These are phyloP conservation scores for Pseudopyricularia javanii DNA, from an alignment of 2,329 filamentous ascomycete genomes.

Conservation along the genomic window DNA sequence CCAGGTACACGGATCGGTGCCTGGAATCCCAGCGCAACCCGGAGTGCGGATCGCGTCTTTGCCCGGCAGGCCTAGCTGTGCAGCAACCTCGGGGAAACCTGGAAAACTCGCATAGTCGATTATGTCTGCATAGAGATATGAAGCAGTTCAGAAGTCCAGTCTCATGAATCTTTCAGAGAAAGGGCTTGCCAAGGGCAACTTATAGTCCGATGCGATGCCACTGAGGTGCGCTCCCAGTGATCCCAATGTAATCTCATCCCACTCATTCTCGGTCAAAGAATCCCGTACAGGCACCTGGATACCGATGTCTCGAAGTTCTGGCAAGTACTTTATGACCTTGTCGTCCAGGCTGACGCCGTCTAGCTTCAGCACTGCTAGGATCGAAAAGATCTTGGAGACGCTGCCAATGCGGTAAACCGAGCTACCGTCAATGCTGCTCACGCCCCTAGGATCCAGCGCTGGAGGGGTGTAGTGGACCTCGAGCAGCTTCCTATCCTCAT, in stretches of 20 bases:
- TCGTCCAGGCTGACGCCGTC: conserved; percentile 21
- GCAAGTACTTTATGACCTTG: conserved; percentile 31
- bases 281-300: background rate
- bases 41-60: background rate
- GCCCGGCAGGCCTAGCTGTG: background rate
- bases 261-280: background rate
- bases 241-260: conserved; percentile 1
- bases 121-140: background rate
- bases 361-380: conserved; percentile 18
- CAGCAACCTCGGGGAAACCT: background rate
- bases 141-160: background rate
- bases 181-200: background rate
- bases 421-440: conserved; percentile 13
- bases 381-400: conserved; percentile 21
- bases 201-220: background rate
- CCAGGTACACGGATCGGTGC: background rate
- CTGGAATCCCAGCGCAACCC: background rate
- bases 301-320: conserved; percentile 16
- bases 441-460: conserved; percentile 14
- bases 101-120: background rate
- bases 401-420: conserved; percentile 24
- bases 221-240: background rate
- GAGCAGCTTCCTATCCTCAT: conserved; percentile 23
- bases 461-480: conserved; percentile 27
- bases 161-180: no score